Conservation (phyloP, 192 early-diverging fungal species). For the Coemansia sp. region DNA sequence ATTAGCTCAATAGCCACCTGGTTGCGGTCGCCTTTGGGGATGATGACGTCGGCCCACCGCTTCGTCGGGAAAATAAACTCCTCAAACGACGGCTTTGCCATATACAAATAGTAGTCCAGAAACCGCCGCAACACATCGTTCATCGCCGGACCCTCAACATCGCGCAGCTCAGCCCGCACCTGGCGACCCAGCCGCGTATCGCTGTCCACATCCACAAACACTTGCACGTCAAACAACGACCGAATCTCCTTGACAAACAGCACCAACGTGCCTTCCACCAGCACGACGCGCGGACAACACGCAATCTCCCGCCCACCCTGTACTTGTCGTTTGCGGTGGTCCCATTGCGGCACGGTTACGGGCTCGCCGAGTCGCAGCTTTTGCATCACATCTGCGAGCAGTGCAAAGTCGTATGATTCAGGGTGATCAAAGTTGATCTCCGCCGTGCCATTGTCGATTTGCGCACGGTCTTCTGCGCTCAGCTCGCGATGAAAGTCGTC, state of each 20-base stretch:
- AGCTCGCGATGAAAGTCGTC: conserved; percentile 68
- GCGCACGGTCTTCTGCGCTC: conserved; percentile 51
- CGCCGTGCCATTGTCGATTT: conserved; percentile 47
- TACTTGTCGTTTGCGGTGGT: conserved; percentile 47
- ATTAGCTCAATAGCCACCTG: conserved; percentile 63
- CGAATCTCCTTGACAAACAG: conserved; percentile 70
- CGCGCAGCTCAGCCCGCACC: conserved; percentile 32
- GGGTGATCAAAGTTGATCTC: conserved; percentile 68
- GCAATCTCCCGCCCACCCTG: conserved; percentile 21
- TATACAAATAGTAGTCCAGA: conserved; percentile 66
- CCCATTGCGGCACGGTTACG: conserved; percentile 63
- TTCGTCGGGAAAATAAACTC: conserved; percentile 83
- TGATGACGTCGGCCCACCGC: conserved; percentile 72
- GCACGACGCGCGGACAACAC: conserved; percentile 61
- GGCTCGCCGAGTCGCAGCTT: conserved; percentile 52
- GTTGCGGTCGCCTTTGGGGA: conserved; percentile 66
- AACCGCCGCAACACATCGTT: conserved; percentile 52
- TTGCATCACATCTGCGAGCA: conserved; percentile 58
- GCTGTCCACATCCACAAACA: conserved; percentile 83
- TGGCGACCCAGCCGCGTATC: conserved; percentile 65
- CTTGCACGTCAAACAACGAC: conserved; percentile 68
- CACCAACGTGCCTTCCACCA: conserved; percentile 76
- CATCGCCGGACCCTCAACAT: conserved; percentile 19
- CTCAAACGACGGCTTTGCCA: conserved; percentile 84
- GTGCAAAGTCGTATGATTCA: conserved; percentile 74